A percentile compares a stretch with the other conserved stretches of the same genome.
These are phyloP conservation scores for Linnemannia exigua DNA, from an alignment of 192 early-diverging fungal genomes.

Conservation along the genomic window DNA sequence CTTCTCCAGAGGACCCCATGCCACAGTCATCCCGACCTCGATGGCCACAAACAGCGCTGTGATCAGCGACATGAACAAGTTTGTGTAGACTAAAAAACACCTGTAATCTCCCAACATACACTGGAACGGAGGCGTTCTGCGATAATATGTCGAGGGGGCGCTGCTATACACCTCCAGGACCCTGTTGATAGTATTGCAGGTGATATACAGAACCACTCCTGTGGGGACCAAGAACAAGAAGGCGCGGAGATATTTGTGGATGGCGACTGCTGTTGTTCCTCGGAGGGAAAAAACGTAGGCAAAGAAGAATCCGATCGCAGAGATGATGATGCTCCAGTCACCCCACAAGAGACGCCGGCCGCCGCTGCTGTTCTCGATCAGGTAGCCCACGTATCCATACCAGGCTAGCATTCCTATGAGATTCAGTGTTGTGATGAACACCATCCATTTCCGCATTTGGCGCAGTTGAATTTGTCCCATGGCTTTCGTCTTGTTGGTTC, in stretches of 20 bases:
- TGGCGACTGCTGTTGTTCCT: background rate
- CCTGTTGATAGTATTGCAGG: background rate
- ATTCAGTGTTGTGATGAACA: background rate
- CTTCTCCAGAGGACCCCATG: background rate
- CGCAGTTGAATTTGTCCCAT: background rate
- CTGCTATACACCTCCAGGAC: background rate
- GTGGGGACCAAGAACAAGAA: background rate
- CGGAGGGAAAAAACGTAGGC: constrained; percentile 3
- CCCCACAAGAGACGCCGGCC: background rate
- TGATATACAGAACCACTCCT: background rate
- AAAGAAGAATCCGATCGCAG: background rate
- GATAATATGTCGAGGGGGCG: background rate
- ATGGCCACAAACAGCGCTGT: background rate
- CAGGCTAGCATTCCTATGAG: background rate
- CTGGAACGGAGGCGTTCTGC: background rate
- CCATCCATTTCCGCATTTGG: background rate
- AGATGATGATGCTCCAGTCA: background rate
- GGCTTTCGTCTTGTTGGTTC: background rate
- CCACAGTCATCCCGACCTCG: background rate
- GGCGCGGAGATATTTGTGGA: constrained; percentile 1
- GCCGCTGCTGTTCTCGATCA: background rate
- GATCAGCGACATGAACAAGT: background rate
- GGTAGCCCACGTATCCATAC: background rate
- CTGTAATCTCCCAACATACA: background rate
- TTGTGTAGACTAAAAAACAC: background rate